phyloP scores from a whole-genome alignment of 495 filamentous ascomycete genomes.

The Penicillium psychrofluorescens region DNA sequence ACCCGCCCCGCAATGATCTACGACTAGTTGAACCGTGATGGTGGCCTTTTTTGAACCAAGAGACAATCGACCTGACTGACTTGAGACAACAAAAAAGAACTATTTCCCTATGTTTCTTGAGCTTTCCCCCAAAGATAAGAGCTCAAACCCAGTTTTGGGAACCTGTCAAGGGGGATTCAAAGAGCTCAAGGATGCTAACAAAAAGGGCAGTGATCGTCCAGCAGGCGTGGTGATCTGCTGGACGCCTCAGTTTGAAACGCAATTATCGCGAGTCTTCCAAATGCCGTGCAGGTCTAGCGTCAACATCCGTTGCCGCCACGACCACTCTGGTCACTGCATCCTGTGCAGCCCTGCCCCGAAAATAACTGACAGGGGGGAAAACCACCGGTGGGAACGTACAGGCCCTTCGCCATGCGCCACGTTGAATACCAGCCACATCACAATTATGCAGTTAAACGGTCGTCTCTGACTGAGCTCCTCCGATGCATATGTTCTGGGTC shows the following conservation, averaged over 20 bases:
- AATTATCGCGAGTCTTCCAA: background rate
- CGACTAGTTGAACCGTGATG: background rate
- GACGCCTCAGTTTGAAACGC: conserved; percentile 16
- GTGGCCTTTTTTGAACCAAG: background rate
- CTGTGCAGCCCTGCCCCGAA: too few species aligned
- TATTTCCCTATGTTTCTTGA: background rate
- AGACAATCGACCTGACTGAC: background rate
- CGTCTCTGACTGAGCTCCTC: too few species aligned
- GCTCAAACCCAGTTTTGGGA: background rate
- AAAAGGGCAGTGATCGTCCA: conserved; percentile 10
- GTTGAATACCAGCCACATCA: too few species aligned
- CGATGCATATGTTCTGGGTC: too few species aligned
- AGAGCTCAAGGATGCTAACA: background rate
- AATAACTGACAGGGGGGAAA: too few species aligned
- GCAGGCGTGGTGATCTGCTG: conserved; percentile 1
- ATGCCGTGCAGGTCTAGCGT: too few species aligned
- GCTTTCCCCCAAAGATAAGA: conserved; percentile 6
- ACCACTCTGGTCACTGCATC: too few species aligned
- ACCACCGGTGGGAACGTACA: too few species aligned
- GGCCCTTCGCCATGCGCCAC: too few species aligned
- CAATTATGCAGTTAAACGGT: too few species aligned
- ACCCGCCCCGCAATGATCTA: background rate
- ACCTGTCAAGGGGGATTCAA: conserved; percentile 6
- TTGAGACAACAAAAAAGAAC: background rate
- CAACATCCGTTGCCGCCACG: too few species aligned